These are phyloP conservation scores for Eucalyptus polybractea DNA, from an alignment of 345 rosid genomes.

Conservation along the genomic window DNA sequence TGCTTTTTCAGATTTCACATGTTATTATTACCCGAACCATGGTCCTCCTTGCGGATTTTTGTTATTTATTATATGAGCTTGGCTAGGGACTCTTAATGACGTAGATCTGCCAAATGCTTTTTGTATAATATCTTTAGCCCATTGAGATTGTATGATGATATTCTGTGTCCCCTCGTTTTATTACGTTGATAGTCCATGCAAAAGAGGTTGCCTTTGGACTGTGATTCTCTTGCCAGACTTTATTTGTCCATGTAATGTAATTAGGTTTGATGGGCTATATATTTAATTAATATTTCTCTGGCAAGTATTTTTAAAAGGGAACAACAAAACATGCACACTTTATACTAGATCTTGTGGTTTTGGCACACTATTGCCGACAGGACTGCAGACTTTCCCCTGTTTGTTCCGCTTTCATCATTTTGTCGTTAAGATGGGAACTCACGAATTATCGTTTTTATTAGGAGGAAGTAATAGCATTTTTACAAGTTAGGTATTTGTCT, in stretches of 20 bases:
- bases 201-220: not conserved
- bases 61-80: not conserved
- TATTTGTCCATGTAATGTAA: not conserved
- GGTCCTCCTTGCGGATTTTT: not conserved
- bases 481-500: not conserved
- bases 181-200: not conserved
- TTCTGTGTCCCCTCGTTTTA: not conserved
- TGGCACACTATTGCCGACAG: not conserved
- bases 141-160: not conserved
- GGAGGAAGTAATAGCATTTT: not conserved
- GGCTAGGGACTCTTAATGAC: not conserved
- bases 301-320: not conserved
- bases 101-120: not conserved
- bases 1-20: not conserved
- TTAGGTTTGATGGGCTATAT: not conserved
- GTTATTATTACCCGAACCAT: not conserved
- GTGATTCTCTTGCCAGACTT: not conserved
- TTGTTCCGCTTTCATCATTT: not conserved
- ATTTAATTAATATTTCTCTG: not conserved
- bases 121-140: not conserved
- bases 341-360: not conserved
- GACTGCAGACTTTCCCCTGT: not conserved
- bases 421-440: not conserved
- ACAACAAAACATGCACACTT: not conserved
- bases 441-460: not conserved